A percentile compares a stretch with the other conserved stretches of the same genome.
These are phyloP conservation scores for Rhizopus microsporus DNA, from an alignment of 371 early-diverging fungal species.

Conservation along the genomic window DNA sequence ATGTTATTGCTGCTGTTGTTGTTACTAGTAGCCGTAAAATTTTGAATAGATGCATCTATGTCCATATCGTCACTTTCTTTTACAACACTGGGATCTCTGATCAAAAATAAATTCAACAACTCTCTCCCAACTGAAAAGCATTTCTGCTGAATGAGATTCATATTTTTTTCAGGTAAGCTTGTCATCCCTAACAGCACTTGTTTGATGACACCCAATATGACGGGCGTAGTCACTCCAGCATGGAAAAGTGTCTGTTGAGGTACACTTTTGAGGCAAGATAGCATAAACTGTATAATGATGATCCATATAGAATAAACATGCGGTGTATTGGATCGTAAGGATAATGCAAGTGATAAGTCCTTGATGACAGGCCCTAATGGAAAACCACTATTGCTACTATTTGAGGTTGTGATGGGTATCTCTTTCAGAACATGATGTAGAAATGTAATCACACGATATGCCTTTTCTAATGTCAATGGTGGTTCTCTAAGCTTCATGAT, in stretches of 20 bases:
- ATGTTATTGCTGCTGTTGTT: conserved; percentile 7
- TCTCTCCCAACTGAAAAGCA: conserved; percentile 44
- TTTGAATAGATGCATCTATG: conserved; percentile 1
- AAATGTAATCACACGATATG: conserved; percentile 43
- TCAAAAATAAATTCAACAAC: conserved; percentile 40
- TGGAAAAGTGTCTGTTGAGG: conserved; percentile 30
- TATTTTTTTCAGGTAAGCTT: conserved; percentile 29
- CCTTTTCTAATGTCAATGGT: conserved; percentile 41
- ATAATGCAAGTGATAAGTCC: conserved; percentile 39
- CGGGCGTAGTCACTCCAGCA: conserved; percentile 40
- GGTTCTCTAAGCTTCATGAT: conserved; percentile 46
- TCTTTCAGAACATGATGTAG: conserved; percentile 37
- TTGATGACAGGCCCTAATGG: conserved; percentile 42
- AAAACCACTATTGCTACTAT: conserved; percentile 17
- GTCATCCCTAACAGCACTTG: conserved; percentile 46
- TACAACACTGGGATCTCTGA: conserved; percentile 16
- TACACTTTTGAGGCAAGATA: conserved; percentile 40
- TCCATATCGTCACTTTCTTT: background rate
- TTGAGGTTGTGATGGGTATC: conserved; percentile 26
- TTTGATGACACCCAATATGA: conserved; percentile 43
- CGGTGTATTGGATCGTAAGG: conserved; percentile 20
- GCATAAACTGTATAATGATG: conserved; percentile 43
- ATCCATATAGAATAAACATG: conserved; percentile 35
- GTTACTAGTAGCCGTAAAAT: background rate
- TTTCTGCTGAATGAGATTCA: conserved; percentile 26